Base-by-base conservation (phyloP, 345 rosid species). In the Brassica nigra region DNA sequence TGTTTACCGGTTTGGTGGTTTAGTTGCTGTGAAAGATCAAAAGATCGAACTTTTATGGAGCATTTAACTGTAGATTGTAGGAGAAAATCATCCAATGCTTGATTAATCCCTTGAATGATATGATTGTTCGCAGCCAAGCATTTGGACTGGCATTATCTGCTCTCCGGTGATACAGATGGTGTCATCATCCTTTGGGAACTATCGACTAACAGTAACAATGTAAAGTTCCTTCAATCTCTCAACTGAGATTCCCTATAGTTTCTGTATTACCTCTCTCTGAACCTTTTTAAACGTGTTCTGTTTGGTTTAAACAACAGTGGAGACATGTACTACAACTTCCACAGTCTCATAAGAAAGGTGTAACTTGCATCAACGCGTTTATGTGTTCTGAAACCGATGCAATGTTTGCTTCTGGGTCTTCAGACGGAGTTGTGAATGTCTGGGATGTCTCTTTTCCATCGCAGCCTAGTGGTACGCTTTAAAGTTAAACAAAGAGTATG, bases 81-180 rank as follows among this genome's bases (percentile, higher is more conserved):
- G 62, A 44, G 27, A 31, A 27, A 29, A 44, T 4, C 2, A 68
- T 69, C 9, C 9, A 54, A 3, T 9, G 1, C 27, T 16, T 68
- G 62, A 18, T 68, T 76, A 29, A 76, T 29, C 57, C 39, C 16
- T 62, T 0, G 28, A 71, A 36, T 0, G 18, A 14, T 70, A 31
- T 75, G 42, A 42, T 33, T 65, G 29, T 74, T 76, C 8, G 55
- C 91, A 92, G 97, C 92, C 34, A 84, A 88, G 75, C 75, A 87
- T 71, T 84, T 88, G 57, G 87, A 84, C 78, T 70, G 76, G 73
- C 97, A 90, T 80, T 86, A 84, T 83, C 88, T 95, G 71, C 88
- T 95, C 3, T 92, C 98, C 36, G 99, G 98, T 82, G 99, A 91
- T 88, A 77, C 92, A 62, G 87, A 87, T 79, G 97, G 94, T 76